phyloP scores from a whole-genome alignment of 257 asterid genomes.

The Coffea eugenioides region DNA sequence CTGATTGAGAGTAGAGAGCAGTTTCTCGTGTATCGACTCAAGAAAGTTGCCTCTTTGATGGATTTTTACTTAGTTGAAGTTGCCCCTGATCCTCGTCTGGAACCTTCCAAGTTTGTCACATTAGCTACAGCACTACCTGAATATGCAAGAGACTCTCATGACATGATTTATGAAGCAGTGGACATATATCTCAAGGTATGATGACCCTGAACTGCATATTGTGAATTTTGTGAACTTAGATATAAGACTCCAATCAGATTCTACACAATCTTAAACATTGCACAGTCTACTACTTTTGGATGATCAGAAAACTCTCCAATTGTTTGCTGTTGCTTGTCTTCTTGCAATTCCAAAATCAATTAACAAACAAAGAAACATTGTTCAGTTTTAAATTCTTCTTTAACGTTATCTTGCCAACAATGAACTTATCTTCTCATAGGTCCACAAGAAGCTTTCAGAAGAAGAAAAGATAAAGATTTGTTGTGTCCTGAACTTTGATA shows the following conservation, averaged over 20 bases:
- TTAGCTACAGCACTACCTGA: constrained; percentile 46
- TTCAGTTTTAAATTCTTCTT: too few species aligned
- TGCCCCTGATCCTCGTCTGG: constrained; percentile 57
- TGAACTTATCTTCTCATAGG: constrained; percentile 28
- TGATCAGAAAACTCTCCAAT: too few species aligned
- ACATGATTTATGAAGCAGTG: constrained; percentile 42
- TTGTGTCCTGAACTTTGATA: constrained; percentile 39
- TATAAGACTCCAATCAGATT: background rate
- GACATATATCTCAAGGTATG: constrained; percentile 56
- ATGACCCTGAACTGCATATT: background rate
- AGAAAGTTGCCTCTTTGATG: constrained; percentile 46
- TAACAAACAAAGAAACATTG: background rate
- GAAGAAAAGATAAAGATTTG: constrained; percentile 50
- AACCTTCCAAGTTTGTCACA: constrained; percentile 42
- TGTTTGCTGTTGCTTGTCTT: too few species aligned
- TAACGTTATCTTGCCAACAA: background rate
- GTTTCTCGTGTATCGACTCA: constrained; percentile 25
- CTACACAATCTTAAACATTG: background rate
- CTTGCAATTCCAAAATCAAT: background rate
- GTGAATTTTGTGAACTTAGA: too few species aligned
- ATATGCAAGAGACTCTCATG: constrained; percentile 50
- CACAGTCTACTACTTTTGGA: background rate
- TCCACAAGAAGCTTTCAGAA: constrained; percentile 33
- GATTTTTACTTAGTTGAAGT: constrained; percentile 58
- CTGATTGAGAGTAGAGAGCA: constrained; percentile 8